Evolutionary conservation across 169 alveolate species (phyloP).

Genomic region (Babesia ovata): DNA sequence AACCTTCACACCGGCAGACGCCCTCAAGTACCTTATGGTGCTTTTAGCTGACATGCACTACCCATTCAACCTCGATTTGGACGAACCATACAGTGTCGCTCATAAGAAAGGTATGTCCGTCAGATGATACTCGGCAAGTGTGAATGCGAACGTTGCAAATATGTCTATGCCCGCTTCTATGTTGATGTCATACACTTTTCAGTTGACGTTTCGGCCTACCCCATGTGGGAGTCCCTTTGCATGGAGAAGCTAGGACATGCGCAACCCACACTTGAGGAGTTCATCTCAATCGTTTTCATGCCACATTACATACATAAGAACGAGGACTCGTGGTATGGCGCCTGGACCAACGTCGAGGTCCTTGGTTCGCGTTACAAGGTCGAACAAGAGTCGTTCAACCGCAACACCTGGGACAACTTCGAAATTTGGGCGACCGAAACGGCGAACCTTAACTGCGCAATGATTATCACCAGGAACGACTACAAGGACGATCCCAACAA

Average conservation of each 20-base stretch:
- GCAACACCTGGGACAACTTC: constrained; percentile 65
- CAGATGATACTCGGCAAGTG: background rate
- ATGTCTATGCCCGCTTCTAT: no score
- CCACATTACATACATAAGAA: constrained; percentile 63
- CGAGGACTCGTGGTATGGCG: constrained; percentile 83
- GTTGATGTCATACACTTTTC: background rate
- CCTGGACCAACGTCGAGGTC: constrained; percentile 86
- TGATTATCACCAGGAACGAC: constrained; percentile 63
- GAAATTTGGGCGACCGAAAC: constrained; percentile 83
- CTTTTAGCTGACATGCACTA: constrained; percentile 83
- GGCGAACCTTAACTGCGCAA: constrained; percentile 68
- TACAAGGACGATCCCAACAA: constrained; percentile 38
- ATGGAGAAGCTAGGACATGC: constrained; percentile 35
- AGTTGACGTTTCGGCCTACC: constrained; percentile 59
- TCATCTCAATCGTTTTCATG: constrained; percentile 55
- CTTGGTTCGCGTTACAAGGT: constrained; percentile 76
- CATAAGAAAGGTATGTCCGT: constrained; percentile 35
- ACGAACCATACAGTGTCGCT: constrained; percentile 61
- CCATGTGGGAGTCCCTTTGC: constrained; percentile 51
- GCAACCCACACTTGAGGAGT: constrained; percentile 43
- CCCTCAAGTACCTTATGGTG: constrained; percentile 78
- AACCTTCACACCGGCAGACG: constrained; percentile 79
- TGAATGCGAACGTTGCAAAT: background rate
- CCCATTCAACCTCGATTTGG: constrained; percentile 76
- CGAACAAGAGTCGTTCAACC: constrained; percentile 77